Evolutionary conservation across 2,329 filamentous ascomycete genomes (phyloP).

Genomic region (Raffaelea ambrosiae): DNA sequence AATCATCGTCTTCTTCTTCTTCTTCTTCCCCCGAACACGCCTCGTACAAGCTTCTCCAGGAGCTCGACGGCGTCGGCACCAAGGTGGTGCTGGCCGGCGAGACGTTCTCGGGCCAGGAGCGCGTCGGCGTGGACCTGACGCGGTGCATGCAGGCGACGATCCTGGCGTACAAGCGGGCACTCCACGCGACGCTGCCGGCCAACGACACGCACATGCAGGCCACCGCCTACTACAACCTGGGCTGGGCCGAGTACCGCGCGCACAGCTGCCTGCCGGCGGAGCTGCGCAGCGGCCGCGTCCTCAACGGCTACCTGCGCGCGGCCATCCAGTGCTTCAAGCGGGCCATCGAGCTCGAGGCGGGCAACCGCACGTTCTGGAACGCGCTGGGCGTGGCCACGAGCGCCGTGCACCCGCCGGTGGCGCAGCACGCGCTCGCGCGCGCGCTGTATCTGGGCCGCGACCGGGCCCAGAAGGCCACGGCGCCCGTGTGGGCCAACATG

Average conservation of each 20-base stretch:
- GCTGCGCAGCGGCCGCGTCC: slow-evolving; percentile 40
- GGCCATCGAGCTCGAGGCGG: slow-evolving; percentile 88
- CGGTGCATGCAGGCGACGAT: slow-evolving; percentile 64
- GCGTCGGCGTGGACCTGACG: slow-evolving; percentile 41
- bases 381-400: slow-evolving; percentile 86
- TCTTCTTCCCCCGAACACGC: slow-evolving; percentile 14
- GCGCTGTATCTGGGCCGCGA: slow-evolving; percentile 90
- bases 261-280: slow-evolving; percentile 54
- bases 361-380: slow-evolving; percentile 96
- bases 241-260: slow-evolving; percentile 84
- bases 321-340: slow-evolving; percentile 88
- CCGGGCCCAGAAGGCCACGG: too few relatives aligned
- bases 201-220: slow-evolving; percentile 80
- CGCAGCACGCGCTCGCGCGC: slow-evolving; percentile 87
- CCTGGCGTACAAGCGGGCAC: slow-evolving; percentile 78
- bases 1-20: too few relatives aligned
- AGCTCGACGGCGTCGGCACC: slow-evolving; percentile 56
- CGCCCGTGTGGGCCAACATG: slow-evolving; percentile 79
- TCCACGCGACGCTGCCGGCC: slow-evolving; percentile 59
- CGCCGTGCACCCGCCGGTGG: slow-evolving; percentile 73
- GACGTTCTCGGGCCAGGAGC: slow-evolving; percentile 37
- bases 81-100: slow-evolving; percentile 36
- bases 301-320: slow-evolving; percentile 64
- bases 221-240: slow-evolving; percentile 94
- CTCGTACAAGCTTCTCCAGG: slow-evolving; percentile 54